A percentile compares a stretch with the other conserved stretches of the same genome.
Evolutionary conservation across 129 eudicot genomes (phyloP).

Genomic region (Deinandra increscens): DNA sequence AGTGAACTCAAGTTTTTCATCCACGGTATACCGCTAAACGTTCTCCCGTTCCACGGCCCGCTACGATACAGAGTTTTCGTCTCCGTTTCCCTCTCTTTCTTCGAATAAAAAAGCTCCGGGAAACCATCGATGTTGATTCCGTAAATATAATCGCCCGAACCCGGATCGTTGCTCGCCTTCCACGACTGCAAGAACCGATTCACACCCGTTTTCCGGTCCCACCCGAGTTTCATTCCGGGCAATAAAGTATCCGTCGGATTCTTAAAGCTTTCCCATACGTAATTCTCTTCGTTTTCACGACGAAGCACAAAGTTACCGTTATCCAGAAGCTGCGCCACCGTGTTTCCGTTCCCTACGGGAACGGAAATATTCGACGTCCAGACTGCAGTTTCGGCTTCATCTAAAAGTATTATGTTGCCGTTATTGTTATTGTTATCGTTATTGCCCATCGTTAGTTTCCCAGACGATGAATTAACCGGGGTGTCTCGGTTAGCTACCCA

Average conservation of each 20-base stretch:
- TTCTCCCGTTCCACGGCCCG: conserved; percentile 63
- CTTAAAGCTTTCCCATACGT: too few species aligned
- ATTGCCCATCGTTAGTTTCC: conserved; percentile 25
- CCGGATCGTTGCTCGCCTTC: too few species aligned
- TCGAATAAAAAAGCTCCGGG: conserved; percentile 40
- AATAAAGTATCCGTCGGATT: too few species aligned
- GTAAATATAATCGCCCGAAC: too few species aligned
- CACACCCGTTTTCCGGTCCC: too few species aligned
- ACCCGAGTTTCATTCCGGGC: too few species aligned
- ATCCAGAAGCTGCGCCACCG: too few species aligned
- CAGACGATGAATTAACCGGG: conserved; percentile 38
- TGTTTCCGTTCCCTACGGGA: conserved; percentile 27
- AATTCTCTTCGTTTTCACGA: conserved; percentile 14
- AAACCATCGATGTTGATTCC: conserved; percentile 41
- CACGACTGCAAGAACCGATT: conserved; percentile 43
- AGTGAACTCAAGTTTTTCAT: too few species aligned
- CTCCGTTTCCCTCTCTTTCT: too few species aligned
- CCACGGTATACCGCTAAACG: conserved; percentile 68
- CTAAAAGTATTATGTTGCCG: conserved; percentile 38
- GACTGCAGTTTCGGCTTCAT: background rate
- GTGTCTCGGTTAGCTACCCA: conserved; percentile 58
- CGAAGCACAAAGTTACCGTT: conserved; percentile 61
- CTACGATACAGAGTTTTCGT: conserved; percentile 32
- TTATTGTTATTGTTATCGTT: too few species aligned
- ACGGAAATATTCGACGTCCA: conserved; percentile 47